These are phyloP conservation scores for Achaetomiella virescens DNA, from an alignment of 495 filamentous ascomycete species.

Conservation along the genomic window DNA sequence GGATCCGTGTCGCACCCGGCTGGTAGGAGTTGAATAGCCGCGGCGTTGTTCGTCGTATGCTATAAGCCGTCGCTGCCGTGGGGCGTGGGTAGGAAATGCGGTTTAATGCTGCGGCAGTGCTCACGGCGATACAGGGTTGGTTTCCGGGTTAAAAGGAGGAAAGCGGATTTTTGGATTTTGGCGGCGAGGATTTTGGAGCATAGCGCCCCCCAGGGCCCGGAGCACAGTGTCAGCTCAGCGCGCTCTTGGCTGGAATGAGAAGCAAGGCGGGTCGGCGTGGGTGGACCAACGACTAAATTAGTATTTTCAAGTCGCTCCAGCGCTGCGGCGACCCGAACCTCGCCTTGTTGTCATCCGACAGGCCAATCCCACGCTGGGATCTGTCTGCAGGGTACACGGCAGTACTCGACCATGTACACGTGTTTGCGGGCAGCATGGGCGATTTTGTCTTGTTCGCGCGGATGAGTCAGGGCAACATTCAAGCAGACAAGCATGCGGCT, in stretches of 20 bases:
- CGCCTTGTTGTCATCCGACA: neutral
- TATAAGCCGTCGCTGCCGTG: too few species aligned
- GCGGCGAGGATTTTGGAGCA: conserved; percentile 20
- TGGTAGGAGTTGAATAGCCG: neutral
- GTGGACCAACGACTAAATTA: conserved; percentile 1
- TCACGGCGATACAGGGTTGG: conserved; percentile 1
- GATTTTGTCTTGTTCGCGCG: too few species aligned
- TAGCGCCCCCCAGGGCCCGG: neutral
- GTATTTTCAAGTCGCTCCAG: conserved; percentile 2
- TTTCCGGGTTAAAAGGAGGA: conserved; percentile 18
- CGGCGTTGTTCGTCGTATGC: neutral
- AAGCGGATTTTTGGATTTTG: conserved; percentile 30
- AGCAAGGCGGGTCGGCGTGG: neutral
- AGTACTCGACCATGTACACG: neutral
- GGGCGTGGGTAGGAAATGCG: neutral
- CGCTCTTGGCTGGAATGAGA: neutral
- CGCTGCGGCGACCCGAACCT: neutral
- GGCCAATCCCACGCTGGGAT: neutral
- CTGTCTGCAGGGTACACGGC: neutral
- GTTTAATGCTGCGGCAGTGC: neutral
- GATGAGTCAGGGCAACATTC: too few species aligned
- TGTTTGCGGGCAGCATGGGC: neutral
- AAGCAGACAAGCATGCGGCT: too few species aligned
- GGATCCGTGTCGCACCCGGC: neutral
- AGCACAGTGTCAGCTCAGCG: conserved; percentile 16